phyloP scores from a whole-genome alignment of 768 basidiomycete genomes.

The Mycena capillaripes region DNA sequence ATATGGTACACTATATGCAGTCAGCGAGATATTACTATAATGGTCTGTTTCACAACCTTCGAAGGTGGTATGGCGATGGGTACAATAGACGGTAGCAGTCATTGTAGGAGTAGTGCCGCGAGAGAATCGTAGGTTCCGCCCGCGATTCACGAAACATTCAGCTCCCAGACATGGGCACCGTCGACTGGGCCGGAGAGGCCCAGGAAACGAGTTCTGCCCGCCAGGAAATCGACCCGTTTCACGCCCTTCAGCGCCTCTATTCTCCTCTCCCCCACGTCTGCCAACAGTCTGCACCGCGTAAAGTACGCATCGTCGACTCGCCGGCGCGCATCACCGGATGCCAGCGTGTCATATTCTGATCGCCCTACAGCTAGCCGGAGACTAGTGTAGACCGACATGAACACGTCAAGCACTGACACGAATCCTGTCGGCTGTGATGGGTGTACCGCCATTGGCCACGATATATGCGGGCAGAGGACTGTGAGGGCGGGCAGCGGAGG shows the following conservation, averaged over 20 bases:
- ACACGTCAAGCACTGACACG: slow-evolving; percentile 35
- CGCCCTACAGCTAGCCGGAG: slow-evolving; percentile 22
- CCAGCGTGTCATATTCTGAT: slow-evolving; percentile 29
- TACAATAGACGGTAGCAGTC: too few relatives aligned
- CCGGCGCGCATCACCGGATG: background rate
- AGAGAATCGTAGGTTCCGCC: too few relatives aligned
- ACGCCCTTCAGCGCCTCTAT: slow-evolving; percentile 31
- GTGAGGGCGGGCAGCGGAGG: slow-evolving; percentile 26
- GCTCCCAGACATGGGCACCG: slow-evolving; percentile 23
- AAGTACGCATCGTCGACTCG: slow-evolving; percentile 29
- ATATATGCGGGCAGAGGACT: slow-evolving; percentile 24
- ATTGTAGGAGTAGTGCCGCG: too few relatives aligned
- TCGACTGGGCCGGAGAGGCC: slow-evolving; percentile 33
- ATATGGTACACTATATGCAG: too few relatives aligned
- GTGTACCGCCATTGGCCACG: slow-evolving; percentile 10
- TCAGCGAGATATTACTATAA: too few relatives aligned
- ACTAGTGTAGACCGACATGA: slow-evolving; percentile 23
- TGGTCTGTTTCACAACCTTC: too few relatives aligned
- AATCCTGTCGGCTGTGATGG: slow-evolving; percentile 3
- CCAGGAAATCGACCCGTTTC: slow-evolving; percentile 33
- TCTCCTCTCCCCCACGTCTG: background rate
- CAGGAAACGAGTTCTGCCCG: slow-evolving; percentile 26
- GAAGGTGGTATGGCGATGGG: too few relatives aligned
- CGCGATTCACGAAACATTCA: slow-evolving; percentile 25
- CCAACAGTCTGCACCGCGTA: slow-evolving; percentile 6